Percentiles rank a stretch among this genome's conserved stretches.
phyloP scores from a whole-genome alignment of 1,284 basidiomycete species.

The Tetrapyrgos nigripes region DNA sequence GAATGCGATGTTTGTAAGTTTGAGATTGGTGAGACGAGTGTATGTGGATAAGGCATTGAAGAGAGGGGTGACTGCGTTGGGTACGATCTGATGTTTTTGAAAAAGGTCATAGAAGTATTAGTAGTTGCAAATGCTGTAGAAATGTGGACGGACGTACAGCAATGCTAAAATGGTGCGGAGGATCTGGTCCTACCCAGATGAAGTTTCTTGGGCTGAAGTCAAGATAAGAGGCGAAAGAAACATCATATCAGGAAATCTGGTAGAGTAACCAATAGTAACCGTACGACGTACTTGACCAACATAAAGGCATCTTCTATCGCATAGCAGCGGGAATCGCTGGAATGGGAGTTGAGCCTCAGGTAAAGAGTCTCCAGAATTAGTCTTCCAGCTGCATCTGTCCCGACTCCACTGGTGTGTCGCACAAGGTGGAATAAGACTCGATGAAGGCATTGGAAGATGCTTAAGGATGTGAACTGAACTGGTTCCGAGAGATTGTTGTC shows the following conservation, averaged over 20 bases:
- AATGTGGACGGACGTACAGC: too few relatives aligned
- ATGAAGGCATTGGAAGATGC: slow-evolving; percentile 38
- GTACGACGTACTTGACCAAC: slow-evolving; percentile 45
- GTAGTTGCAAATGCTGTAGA: too few relatives aligned
- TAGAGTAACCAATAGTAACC: too few relatives aligned
- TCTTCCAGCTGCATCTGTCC: slow-evolving; percentile 25
- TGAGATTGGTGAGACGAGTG: slow-evolving; percentile 16
- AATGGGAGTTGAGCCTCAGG: slow-evolving; percentile 51
- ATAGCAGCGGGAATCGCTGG: slow-evolving; percentile 39
- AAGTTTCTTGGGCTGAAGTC: slow-evolving; percentile 53
- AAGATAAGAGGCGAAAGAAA: slow-evolving; percentile 4
- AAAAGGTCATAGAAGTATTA: not conserved
- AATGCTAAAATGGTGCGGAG: slow-evolving; percentile 63
- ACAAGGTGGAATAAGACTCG: slow-evolving; percentile 22
- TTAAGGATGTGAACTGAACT: too few relatives aligned
- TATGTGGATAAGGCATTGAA: slow-evolving; percentile 37
- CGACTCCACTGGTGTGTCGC: slow-evolving; percentile 2
- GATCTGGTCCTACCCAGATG: slow-evolving; percentile 63
- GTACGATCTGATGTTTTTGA: slow-evolving; percentile 2
- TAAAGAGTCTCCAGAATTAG: slow-evolving; percentile 40
- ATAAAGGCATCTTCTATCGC: slow-evolving; percentile 46
- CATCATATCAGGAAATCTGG: not conserved
- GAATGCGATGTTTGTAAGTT: slow-evolving; percentile 18
- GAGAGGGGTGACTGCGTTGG: slow-evolving; percentile 1
- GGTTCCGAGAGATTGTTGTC: too few relatives aligned